Percentiles rank a stretch among this genome's conserved stretches.
phyloP scores from a whole-genome alignment of 2,329 filamentous ascomycete species.

The Fusarium hostae region DNA sequence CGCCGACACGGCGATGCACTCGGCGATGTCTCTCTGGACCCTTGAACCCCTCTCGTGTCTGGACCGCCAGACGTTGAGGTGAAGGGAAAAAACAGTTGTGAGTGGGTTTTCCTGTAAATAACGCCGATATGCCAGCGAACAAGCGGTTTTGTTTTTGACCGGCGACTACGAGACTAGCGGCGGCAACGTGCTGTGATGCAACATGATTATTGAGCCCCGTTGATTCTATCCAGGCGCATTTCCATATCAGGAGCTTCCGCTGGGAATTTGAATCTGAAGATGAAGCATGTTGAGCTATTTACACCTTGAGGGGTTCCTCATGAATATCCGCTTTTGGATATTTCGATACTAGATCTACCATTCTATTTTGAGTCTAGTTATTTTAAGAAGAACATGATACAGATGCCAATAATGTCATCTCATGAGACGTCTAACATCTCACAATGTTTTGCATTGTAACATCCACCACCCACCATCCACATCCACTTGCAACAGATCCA shows the following conservation, averaged over 20 bases:
- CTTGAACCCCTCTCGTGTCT: constrained; percentile 37
- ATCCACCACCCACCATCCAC: background rate
- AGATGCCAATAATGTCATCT: constrained; percentile 14
- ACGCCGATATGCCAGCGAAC: constrained; percentile 37
- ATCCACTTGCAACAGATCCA: constrained; percentile 17
- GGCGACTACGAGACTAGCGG: constrained; percentile 37
- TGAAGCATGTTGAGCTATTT: constrained; percentile 25
- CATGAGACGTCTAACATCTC: constrained; percentile 3
- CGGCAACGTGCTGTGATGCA: constrained; percentile 31
- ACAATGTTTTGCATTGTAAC: background rate
- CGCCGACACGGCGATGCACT: constrained; percentile 38
- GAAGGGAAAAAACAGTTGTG: constrained; percentile 9
- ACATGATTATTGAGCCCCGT: constrained; percentile 25
- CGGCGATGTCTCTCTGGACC: constrained; percentile 30
- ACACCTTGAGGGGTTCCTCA: constrained; percentile 2
- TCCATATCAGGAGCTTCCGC: constrained; percentile 31
- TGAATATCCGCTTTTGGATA: background rate
- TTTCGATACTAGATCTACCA: constrained; percentile 7
- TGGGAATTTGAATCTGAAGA: background rate
- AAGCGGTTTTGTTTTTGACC: constrained; percentile 21
- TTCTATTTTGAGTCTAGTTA: constrained; percentile 28
- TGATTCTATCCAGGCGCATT: background rate
- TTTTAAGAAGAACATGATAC: constrained; percentile 13
- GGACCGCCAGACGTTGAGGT: constrained; percentile 19
- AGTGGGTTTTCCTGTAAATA: constrained; percentile 35